phyloP scores from a whole-genome alignment of 2,329 filamentous ascomycete species.

The Calonectria crousiana region DNA sequence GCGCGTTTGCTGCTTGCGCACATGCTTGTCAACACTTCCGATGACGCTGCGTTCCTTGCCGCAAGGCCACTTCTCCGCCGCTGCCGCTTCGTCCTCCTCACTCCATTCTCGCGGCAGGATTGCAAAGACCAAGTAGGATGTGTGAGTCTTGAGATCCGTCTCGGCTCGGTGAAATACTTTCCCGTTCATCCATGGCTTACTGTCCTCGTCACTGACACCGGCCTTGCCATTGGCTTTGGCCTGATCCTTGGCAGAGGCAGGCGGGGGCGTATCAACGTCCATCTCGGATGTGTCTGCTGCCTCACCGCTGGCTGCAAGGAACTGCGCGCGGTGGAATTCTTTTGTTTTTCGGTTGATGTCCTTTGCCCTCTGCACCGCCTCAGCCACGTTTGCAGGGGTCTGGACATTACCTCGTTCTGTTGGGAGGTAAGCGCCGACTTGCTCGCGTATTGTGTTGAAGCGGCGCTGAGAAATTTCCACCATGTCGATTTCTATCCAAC shows the following conservation, averaged over 20 bases:
- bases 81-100: slow-evolving; percentile 81
- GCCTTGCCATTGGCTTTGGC: slow-evolving; percentile 44
- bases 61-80: slow-evolving; percentile 73
- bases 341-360: slow-evolving; percentile 79
- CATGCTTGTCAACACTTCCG: slow-evolving; percentile 65
- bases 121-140: slow-evolving; percentile 96
- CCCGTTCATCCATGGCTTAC: slow-evolving; percentile 79
- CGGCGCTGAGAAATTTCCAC: slow-evolving; percentile 86
- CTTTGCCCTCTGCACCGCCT: slow-evolving; percentile 80
- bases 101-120: slow-evolving; percentile 89
- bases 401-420: slow-evolving; percentile 79
- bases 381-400: slow-evolving; percentile 79
- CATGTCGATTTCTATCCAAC: slow-evolving; percentile 95
- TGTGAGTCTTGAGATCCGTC: slow-evolving; percentile 93
- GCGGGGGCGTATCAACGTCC: slow-evolving; percentile 51
- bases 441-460: slow-evolving; percentile 85
- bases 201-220: slow-evolving; percentile 37
- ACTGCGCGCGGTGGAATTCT: slow-evolving; percentile 67
- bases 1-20: slow-evolving; percentile 68
- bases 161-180: slow-evolving; percentile 85
- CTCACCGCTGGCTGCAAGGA: slow-evolving; percentile 29
- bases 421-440: slow-evolving; percentile 75
- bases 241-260: slow-evolving; percentile 42
- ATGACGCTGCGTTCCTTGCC: slow-evolving; percentile 65
- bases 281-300: slow-evolving; percentile 53